Conservation (phyloP, 495 filamentous ascomycete genomes). For the Penicillium dipodomyicola region DNA sequence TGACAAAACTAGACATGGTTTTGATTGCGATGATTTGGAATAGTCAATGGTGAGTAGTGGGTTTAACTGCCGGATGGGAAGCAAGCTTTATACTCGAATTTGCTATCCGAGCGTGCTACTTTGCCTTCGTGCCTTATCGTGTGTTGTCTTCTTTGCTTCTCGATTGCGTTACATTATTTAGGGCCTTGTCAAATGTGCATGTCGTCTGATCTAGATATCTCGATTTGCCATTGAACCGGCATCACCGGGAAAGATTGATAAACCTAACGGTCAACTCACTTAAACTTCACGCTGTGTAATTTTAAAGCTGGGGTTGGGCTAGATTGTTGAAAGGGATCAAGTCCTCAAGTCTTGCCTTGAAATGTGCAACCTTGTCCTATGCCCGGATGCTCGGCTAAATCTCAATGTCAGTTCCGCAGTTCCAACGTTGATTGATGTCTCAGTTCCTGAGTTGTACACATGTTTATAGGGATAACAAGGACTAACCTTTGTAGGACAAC, state of each 20-base stretch:
- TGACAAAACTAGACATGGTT: neutral
- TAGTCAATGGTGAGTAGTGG: neutral
- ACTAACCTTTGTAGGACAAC: neutral
- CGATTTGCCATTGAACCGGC: neutral
- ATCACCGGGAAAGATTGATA: neutral
- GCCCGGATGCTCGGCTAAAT: neutral
- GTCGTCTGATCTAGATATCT: neutral
- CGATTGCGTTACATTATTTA: neutral
- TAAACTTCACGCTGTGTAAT: neutral
- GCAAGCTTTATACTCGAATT: neutral
- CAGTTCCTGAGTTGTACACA: neutral
- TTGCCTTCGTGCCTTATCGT: neutral
- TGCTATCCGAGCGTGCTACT: neutral
- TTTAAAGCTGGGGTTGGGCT: neutral
- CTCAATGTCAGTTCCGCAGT: neutral
- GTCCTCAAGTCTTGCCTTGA: neutral
- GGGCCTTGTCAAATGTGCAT: neutral
- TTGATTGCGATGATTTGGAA: neutral
- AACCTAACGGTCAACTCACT: neutral
- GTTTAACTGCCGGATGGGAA: neutral
- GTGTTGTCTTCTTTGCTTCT: neutral
- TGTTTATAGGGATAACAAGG: neutral
- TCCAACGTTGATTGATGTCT: conserved; percentile 2
- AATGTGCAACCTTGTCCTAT: neutral
- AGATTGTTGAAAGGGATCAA: neutral